Base-by-base conservation (phyloP, 192 early-diverging fungal genomes). In the Umbelopsis sp. region DNA sequence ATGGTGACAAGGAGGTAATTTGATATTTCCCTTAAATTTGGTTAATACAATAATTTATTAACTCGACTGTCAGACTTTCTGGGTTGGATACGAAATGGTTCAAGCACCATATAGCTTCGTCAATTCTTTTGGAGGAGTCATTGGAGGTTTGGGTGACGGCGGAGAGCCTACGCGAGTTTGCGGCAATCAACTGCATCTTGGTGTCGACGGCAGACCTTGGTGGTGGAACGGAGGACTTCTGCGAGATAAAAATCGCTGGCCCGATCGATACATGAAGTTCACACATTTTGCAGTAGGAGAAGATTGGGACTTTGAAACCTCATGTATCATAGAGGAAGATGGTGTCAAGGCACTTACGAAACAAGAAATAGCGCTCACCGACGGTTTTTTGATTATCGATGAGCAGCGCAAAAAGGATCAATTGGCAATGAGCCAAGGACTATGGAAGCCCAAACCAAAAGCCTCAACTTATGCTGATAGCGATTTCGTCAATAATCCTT, bases 1-100 rank as follows among this genome's bases (percentile, higher is more conserved):
- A 82, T 66, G 87, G 88, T 10, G 89, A 90, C 71, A 90, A 90
- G 55, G 89, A 90, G 70, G 84, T 83, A 10, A 82, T 21, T 89
- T 10, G 10, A 41, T 4, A 10, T 41, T 41, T 41, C 37, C 27
- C 1, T 41, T 9, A 41, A 4, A 0, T 4, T 6, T 6, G 4
- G 11, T 35, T 30, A 22, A 51, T 21, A 23, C 20, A 51, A 11
- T 35, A 25, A 15, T 35, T 35, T 16, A 70, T 47, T 61, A 30
- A 35, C 46, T 22, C 33, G 37, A 6, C 2, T 33, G 11, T 47
- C 27, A 78, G 49, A 82, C 87, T 4, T 89, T 86, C 47, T 89
- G 87, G 87, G 61, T 84, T 35, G 86, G 83, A 2, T 80, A 69
- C 50, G 87, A 89, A 70, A 72, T 83, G 66, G 64, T 76, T 23